These are phyloP conservation scores for Melanomma pulvis-pyrius DNA, from an alignment of 495 filamentous ascomycete genomes.

Conservation along the genomic window DNA sequence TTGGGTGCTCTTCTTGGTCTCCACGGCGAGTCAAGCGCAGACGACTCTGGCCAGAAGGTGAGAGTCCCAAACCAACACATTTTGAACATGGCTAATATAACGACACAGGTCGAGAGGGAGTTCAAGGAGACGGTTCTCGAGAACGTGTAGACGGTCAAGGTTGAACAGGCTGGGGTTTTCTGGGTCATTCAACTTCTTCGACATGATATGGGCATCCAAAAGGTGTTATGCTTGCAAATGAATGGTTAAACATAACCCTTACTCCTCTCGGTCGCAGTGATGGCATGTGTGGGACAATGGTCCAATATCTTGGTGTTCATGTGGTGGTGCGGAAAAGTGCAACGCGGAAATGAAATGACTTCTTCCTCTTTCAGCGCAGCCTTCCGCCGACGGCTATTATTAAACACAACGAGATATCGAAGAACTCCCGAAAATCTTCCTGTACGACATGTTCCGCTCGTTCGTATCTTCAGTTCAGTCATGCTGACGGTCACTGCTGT, in stretches of 20 bases:
- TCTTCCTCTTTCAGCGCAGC: neutral
- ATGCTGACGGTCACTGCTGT: no score
- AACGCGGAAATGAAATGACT: constrained; percentile 10
- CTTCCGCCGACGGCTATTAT: neutral
- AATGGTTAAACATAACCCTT: constrained; percentile 35
- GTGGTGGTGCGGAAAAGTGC: constrained; percentile 23
- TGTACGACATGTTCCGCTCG: no score
- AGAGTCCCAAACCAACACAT: neutral
- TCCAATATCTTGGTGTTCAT: constrained; percentile 17
- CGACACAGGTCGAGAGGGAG: constrained; percentile 76
- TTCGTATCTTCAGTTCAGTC: no score
- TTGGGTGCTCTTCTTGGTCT: constrained; percentile 91
- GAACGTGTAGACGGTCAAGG: constrained; percentile 67
- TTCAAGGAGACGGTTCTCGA: constrained; percentile 98
- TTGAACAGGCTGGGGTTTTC: constrained; percentile 19
- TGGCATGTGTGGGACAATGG: constrained; percentile 13
- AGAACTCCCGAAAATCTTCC: neutral
- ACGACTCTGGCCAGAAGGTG: constrained; percentile 93
- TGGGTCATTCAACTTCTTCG: constrained; percentile 27
- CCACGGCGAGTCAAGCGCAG: constrained; percentile 94
- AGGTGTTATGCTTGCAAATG: constrained; percentile 39
- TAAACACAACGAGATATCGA: neutral
- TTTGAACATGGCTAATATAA: constrained; percentile 3
- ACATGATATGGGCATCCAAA: constrained; percentile 37
- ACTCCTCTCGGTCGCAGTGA: constrained; percentile 13